Evolutionary conservation across 371 early-diverging fungal genomes (phyloP).

Genomic region (Mucor piriformis): DNA sequence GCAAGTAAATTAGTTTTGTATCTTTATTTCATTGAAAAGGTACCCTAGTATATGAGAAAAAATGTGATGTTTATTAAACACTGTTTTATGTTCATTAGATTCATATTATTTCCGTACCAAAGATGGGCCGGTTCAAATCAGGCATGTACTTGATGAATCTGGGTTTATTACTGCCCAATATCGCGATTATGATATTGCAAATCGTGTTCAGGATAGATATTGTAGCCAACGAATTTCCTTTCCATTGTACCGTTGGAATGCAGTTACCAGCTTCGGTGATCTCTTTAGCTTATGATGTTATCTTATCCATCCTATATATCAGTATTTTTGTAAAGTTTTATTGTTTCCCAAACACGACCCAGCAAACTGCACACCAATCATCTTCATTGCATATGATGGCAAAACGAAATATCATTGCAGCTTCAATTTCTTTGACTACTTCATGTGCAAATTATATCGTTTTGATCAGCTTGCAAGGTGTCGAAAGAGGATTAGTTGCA

Average conservation of each 20-base stretch:
- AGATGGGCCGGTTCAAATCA: constrained; percentile 39
- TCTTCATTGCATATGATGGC: constrained; percentile 51
- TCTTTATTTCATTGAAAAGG: constrained; percentile 63
- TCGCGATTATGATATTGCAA: constrained; percentile 49
- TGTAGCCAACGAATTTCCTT: constrained; percentile 30
- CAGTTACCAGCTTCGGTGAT: constrained; percentile 44
- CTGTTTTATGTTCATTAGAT: constrained; percentile 26
- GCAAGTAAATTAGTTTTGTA: constrained; percentile 48
- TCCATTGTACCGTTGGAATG: constrained; percentile 51
- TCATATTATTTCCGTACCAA: constrained; percentile 50
- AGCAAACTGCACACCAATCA: constrained; percentile 37
- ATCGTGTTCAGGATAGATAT: constrained; percentile 33
- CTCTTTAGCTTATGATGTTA: constrained; percentile 50
- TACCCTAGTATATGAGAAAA: constrained; percentile 5
- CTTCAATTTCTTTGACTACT: constrained; percentile 35
- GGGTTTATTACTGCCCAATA: constrained; percentile 42
- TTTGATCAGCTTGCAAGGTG: constrained; percentile 36
- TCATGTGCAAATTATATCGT: constrained; percentile 45
- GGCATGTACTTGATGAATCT: constrained; percentile 50
- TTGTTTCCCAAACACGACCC: constrained; percentile 37
- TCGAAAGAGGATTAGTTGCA: constrained; percentile 44
- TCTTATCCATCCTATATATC: constrained; percentile 41
- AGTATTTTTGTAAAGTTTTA: constrained; percentile 49
- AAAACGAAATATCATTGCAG: constrained; percentile 48
- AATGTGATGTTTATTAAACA: not conserved